Base-by-base conservation (phyloP, 1,284 basidiomycete genomes). In the Cutaneotrichosporon dermatis region DNA sequence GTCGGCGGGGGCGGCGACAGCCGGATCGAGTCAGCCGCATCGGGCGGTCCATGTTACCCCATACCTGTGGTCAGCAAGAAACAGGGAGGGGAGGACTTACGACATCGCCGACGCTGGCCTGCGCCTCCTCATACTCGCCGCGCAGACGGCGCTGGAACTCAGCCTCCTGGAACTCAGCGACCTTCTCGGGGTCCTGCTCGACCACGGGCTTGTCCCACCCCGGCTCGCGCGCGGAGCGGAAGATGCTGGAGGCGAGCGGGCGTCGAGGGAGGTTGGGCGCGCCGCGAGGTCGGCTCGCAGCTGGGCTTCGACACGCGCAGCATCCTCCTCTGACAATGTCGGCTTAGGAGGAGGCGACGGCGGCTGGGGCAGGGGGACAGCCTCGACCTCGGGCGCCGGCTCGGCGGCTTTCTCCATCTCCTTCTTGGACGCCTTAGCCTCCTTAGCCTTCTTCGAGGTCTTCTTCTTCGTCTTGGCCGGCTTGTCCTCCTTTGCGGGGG, bases 41-140 rank as follows among this genome's bases (percentile, higher is more conserved):
- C 0, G 82, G 84, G 0, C 84, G 82, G 4, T 83, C 76, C 53
- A 87, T 76, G 69, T 87, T 90, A 33, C 79, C 79, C 62, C 83
- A 82, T 15, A 91, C 83, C 88, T 90, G 44, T 44, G 9, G 51
- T 59, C 53, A 46, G 54, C 57, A 41, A 41, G 12, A 50, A 36
- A 51, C 11, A 25, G 36, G 9, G 4, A 41, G 11, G 45, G 46
- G n/a, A n/a, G 48, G 6, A 81, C 85, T 71, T 61, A 90, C 90
- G 54, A 92, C 79, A 69, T 90, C 84, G 1, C 84, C 83, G 16
- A 92, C 80, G 62, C 86, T 83, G 51, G 84, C 69, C 15, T 87
- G 82, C 6, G 85, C 84, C 39, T 84, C 85, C 78, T 92, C 86
- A 69, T 91, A 90, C 69, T 92, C 88, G 12, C 88, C 88, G 51